Base-by-base conservation (phyloP, 768 basidiomycete species). In the Boletus pseudo-olivaceus region DNA sequence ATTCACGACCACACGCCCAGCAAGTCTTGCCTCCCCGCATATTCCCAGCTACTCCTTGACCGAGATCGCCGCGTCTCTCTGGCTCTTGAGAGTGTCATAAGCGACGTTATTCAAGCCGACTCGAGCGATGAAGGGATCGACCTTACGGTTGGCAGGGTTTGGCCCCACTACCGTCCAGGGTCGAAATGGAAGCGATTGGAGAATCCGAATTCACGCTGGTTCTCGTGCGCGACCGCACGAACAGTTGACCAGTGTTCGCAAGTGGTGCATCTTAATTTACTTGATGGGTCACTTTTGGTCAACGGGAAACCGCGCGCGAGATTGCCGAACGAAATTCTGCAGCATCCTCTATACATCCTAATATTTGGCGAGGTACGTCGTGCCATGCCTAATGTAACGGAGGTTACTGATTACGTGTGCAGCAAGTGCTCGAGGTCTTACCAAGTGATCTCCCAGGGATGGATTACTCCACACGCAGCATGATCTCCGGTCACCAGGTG, bases 61-160 rank as follows among this genome's bases (percentile, higher is more conserved):
- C 64, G 73, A 12, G 67, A 76, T 44, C 52, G 62, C 14, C 66
- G 71, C 7, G 48, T 72, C 26, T 63, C 74, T 8, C 51, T 67
- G n/a, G 44, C 29, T 10, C 37, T 76, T 10, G 62, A 70, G 53
- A 19, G 45, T 5, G 14, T 51, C 12, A 5, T 67, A 9, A 37
- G 42, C 1, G 29, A 43, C 20, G 17, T 47, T 20, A 55, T 60
- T 15, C 41, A 37, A 20, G 50, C 52, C 1, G 55, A 49, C 19
- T 5, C 7, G 2, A 14, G 32, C 0, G 35, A 55, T 39, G 20
- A 27, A 27, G 68, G 65, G 2, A 41, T 71, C 4, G 47, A 67
- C 44, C 50, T 40, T 23, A 69, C 67, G 0, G 5, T 70, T 3
- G 1, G 10, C 17, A 26, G 43, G n/a, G 45, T 70, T 23, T 69